Evolutionary conservation across 371 early-diverging fungal genomes (phyloP).

Genomic region (Mortierella sp.): DNA sequence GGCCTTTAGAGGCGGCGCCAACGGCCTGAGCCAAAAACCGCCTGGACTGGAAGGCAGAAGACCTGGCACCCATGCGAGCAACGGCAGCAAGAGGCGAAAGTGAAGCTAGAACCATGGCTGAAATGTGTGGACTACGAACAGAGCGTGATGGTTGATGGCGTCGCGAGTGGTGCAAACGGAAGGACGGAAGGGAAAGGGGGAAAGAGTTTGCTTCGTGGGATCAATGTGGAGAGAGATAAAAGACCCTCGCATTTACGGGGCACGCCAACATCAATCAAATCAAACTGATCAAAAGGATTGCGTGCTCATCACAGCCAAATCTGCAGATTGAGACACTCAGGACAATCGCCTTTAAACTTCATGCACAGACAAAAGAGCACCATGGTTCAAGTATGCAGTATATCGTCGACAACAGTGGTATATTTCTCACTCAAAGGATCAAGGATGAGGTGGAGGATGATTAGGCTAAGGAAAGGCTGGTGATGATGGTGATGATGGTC

Average conservation of each 20-base stretch:
- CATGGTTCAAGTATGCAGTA: too few relatives aligned
- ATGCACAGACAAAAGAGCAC: too few relatives aligned
- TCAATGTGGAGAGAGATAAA: neutral
- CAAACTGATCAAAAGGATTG: neutral
- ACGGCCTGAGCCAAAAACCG: conserved; percentile 48
- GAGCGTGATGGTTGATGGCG: neutral
- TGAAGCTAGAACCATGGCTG: conserved; percentile 23
- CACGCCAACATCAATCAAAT: neutral
- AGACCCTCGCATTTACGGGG: conserved; percentile 9
- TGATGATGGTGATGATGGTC: neutral
- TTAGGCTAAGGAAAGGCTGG: neutral
- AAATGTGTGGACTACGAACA: neutral
- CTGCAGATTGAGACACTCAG: too few relatives aligned
- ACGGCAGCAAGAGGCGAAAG: conserved; percentile 37
- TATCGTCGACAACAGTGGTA: too few relatives aligned
- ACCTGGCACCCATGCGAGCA: conserved; percentile 23
- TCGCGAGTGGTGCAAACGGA: neutral
- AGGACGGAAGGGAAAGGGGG: neutral
- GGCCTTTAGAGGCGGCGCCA: conserved; percentile 36
- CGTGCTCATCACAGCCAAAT: conserved; percentile 7
- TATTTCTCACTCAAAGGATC: neutral
- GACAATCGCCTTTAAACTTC: too few relatives aligned
- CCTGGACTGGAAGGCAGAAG: conserved; percentile 44
- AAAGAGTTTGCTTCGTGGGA: too few relatives aligned
- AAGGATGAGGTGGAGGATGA: neutral